Evolutionary conservation across 2,329 filamentous ascomycete genomes (phyloP), one percentile per base, ranked within the genome.

Genomic region (Alternaria burnsii): DNA sequence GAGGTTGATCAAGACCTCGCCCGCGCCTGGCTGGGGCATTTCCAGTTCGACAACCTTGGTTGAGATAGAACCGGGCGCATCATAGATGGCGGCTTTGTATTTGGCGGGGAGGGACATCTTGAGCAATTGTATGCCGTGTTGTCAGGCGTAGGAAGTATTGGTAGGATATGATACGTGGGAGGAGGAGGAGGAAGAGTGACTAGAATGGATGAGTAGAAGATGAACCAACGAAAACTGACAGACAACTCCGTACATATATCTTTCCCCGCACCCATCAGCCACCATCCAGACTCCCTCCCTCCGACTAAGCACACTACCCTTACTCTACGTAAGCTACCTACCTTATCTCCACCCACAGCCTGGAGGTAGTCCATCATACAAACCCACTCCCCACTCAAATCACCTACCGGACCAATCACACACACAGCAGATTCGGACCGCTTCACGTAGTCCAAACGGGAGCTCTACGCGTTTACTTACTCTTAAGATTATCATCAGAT

Each of bases 1-100:
- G 38, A 89, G 73, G 65, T 88, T 87, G 65, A 90, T 82, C 55
- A 90, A 76, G 5, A 90, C 86, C 71, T 91, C 84, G 58, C 88
- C 88, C 0, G 83, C 74, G 2, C 86, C 87, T 3, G 88, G 88
- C 73, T 89, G 86, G 3, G 88, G 88, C 40, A 86, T 88, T 65
- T 90, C 87, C 48, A 90, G 76, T 60, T 87, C 86, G 59, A 86
- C 84, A 47, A 90, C 78, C 74, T 89, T 88, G 8, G 87, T 89
- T 3, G 87, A 89, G 61, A 90, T 83, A 3, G 81, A 84, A 50
- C 88, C 88, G 0, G 88, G 88, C 70, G 88, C 84, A 77, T 90
- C 88, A 71, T 89, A 91, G 58, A 91, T 80, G 59, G 79, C 77
- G 38, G 87, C 88, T 77, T 89, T 90, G 76, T 89, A 86, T 62